A percentile compares a stretch with the other conserved stretches of the same genome.
These are phyloP conservation scores for Closterium sp. DNA, from an alignment of 139 green algal species.

Conservation along the genomic window DNA sequence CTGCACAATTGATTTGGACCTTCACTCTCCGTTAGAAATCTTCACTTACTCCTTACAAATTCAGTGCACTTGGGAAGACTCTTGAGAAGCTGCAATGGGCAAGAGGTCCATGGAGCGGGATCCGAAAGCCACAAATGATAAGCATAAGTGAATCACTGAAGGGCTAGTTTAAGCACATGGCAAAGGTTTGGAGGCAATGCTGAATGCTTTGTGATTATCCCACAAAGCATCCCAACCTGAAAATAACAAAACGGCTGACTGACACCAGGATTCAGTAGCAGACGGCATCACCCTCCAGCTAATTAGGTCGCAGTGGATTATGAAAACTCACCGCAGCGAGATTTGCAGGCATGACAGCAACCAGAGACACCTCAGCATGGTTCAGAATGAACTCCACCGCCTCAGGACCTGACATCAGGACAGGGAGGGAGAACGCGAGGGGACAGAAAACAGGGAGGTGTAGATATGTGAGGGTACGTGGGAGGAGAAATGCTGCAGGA, in stretches of 20 bases:
- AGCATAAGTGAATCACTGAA: neutral
- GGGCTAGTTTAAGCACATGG: neutral
- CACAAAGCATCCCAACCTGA: too few species aligned
- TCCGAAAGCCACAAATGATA: neutral
- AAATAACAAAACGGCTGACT: too few species aligned
- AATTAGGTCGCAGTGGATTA: neutral
- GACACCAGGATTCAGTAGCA: too few species aligned
- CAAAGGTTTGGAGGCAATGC: neutral
- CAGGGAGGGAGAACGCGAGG: too few species aligned
- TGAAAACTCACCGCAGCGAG: constrained; percentile 10
- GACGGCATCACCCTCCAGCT: neutral
- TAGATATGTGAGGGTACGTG: neutral
- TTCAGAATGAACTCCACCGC: constrained; percentile 90
- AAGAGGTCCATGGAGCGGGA: neutral
- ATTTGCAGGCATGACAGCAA: constrained; percentile 31
- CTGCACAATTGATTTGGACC: too few species aligned
- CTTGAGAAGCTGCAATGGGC: neutral
- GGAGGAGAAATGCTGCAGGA: neutral
- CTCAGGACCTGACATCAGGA: constrained; percentile 63
- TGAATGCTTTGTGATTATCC: too few species aligned
- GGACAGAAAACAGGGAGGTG: neutral
- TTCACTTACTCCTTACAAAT: constrained; percentile 17
- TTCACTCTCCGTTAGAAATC: too few species aligned
- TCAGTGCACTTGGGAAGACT: constrained; percentile 27
- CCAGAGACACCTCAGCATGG: constrained; percentile 60